phyloP scores from a whole-genome alignment of 306 rosid genomes.

The Styphnolobium japonicum region DNA sequence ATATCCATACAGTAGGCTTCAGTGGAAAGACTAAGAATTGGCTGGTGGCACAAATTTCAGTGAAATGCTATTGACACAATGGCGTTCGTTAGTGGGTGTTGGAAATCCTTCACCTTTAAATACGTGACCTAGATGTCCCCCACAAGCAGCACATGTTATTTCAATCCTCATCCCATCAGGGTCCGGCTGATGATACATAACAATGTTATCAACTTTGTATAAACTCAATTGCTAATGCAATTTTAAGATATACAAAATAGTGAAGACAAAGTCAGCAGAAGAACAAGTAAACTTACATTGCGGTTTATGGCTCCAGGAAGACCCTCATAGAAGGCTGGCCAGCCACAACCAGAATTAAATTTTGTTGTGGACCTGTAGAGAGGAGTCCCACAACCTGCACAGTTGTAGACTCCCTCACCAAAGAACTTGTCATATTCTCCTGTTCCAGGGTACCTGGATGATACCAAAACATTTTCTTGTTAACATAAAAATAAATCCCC shows the following conservation, averaged over 20 bases:
- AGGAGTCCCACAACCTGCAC: slow-evolving; percentile 57
- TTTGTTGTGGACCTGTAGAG: slow-evolving; percentile 58
- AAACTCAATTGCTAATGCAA: not conserved
- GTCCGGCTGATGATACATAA: slow-evolving; percentile 54
- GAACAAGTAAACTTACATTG: slow-evolving; percentile 34
- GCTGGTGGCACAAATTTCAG: slow-evolving; percentile 66
- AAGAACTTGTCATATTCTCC: slow-evolving; percentile 73
- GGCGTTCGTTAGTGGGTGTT: slow-evolving; percentile 77
- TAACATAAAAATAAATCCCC: not conserved
- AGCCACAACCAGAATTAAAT: slow-evolving; percentile 79
- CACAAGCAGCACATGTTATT: slow-evolving; percentile 90
- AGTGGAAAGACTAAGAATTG: slow-evolving; percentile 34
- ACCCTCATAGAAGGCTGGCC: slow-evolving; percentile 90
- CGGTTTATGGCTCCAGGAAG: slow-evolving; percentile 74
- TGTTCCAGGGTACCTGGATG: slow-evolving; percentile 65
- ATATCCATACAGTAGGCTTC: not conserved
- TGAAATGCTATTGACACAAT: slow-evolving; percentile 86
- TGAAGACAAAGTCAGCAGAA: not conserved
- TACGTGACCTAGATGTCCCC: slow-evolving; percentile 87
- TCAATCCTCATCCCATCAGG: slow-evolving; percentile 80
- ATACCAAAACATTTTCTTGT: slow-evolving; percentile 10
- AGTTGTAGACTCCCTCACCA: slow-evolving; percentile 67
- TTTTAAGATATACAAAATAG: not conserved
- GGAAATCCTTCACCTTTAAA: slow-evolving; percentile 84
- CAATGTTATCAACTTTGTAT: slow-evolving; percentile 17